Conservation (phyloP, 805 yeast genomes). For the Cyberlindnera mrakii region DNA sequence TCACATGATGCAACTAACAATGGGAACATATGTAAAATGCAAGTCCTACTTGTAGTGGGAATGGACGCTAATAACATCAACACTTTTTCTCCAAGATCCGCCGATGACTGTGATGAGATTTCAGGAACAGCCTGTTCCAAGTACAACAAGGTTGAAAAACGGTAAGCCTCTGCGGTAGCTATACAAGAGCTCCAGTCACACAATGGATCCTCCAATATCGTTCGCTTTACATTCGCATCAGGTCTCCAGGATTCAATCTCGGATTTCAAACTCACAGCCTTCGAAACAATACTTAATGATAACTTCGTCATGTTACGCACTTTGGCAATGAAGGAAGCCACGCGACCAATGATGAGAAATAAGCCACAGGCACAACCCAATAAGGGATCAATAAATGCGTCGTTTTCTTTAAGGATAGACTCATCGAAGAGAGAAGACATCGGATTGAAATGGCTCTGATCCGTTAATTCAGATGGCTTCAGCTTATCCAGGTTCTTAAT, state of each 20-base stretch:
- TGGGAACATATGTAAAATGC: constrained; percentile 60
- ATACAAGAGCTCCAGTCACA: constrained; percentile 57
- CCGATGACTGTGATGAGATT: constrained; percentile 49
- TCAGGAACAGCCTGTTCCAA: constrained; percentile 71
- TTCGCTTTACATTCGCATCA: constrained; percentile 22
- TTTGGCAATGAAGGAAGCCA: constrained; percentile 48
- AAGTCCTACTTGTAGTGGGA: constrained; percentile 51
- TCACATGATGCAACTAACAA: constrained; percentile 62
- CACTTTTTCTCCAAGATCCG: constrained; percentile 52
- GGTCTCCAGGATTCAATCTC: constrained; percentile 57
- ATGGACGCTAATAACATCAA: constrained; percentile 56
- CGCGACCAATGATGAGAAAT: constrained; percentile 59
- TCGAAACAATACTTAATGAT: constrained; percentile 41
- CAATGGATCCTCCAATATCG: constrained; percentile 36
- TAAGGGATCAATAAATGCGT: constrained; percentile 47
- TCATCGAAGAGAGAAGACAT: constrained; percentile 4
- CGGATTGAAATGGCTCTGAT: constrained; percentile 1
- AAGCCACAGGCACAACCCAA: constrained; percentile 62
- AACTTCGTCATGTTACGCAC: constrained; percentile 38
- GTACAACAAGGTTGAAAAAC: constrained; percentile 52
- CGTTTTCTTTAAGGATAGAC: constrained; percentile 1
- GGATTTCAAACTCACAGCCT: constrained; percentile 48
- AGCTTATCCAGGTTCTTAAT: constrained; percentile 9
- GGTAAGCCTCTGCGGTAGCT: constrained; percentile 66
- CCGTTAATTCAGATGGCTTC: constrained; percentile 1